Percentiles rank a stretch among this genome's conserved stretches.
Conservation (phyloP, 2,329 filamentous ascomycete genomes). For the Trichoderma gracile region DNA sequence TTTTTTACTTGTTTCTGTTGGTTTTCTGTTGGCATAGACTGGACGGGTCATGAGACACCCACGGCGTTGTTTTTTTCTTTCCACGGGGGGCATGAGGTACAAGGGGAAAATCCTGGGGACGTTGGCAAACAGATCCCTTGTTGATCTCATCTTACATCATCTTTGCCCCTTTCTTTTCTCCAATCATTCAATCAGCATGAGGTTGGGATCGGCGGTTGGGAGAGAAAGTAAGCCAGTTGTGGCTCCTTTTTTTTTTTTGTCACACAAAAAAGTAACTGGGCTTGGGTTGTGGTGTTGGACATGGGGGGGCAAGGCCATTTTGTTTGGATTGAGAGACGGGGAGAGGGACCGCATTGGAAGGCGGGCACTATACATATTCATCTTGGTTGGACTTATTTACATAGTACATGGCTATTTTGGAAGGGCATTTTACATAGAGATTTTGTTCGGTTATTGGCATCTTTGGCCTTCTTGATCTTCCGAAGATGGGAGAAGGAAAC, state of each 20-base stretch:
- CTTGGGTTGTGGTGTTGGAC: conserved; percentile 8
- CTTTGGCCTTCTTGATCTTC: not conserved
- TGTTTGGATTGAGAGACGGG: no score
- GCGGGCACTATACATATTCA: not conserved
- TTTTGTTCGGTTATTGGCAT: not conserved
- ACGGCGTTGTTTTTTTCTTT: not conserved
- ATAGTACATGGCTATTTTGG: not conserved
- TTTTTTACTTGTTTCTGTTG: not conserved
- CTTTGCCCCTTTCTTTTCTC: not conserved
- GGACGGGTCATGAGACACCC: conserved; percentile 2
- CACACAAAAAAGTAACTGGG: not conserved
- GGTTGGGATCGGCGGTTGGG: not conserved
- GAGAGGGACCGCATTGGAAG: conserved; percentile 6
- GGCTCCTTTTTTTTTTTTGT: not conserved
- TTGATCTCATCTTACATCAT: not conserved
- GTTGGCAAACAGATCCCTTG: not conserved
- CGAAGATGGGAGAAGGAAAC: not conserved
- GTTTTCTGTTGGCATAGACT: conserved; percentile 14
- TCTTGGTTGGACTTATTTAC: not conserved
- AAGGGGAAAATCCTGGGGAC: not conserved
- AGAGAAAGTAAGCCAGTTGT: not conserved
- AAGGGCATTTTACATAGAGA: not conserved
- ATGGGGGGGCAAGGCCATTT: not conserved
- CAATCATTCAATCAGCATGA: not conserved
- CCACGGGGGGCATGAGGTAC: not conserved